Percentiles rank a stretch among this genome's conserved stretches.
Conservation (phyloP, 129 eudicot genomes). For the Saposhnikovia divaricata region DNA sequence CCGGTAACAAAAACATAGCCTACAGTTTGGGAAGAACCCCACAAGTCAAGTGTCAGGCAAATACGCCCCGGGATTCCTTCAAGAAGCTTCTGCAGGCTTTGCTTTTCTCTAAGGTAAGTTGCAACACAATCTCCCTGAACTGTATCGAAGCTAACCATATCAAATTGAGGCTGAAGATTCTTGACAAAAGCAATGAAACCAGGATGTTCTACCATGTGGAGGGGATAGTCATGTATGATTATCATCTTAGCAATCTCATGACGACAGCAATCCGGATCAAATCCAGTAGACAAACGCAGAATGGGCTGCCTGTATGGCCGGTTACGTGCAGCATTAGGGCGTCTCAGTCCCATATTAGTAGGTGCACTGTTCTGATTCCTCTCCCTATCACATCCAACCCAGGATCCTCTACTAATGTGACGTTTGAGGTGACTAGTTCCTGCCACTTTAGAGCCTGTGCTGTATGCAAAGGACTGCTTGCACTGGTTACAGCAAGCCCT, state of each 20-base stretch:
- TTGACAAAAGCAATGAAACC: conserved; percentile 74
- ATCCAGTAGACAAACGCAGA: conserved; percentile 31
- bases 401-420: conserved; percentile 76
- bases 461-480: conserved; percentile 78
- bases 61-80: conserved; percentile 71
- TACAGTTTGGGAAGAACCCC: conserved; percentile 53
- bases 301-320: conserved; percentile 49
- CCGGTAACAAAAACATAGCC: conserved; percentile 77
- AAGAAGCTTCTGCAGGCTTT: conserved; percentile 47
- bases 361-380: conserved; percentile 37
- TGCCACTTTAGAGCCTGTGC: conserved; percentile 70
- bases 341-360: conserved; percentile 30
- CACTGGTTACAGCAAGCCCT: conserved; percentile 81
- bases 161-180: conserved; percentile 77
- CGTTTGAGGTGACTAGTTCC: conserved; percentile 98
- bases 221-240: conserved; percentile 82
- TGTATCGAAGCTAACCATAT: conserved; percentile 64
- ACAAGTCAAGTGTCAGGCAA: conserved; percentile 65
- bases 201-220: conserved; percentile 80
- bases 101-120: conserved; percentile 59
- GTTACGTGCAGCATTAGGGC: conserved; percentile 35
- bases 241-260: conserved; percentile 84
- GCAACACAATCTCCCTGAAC: conserved; percentile 90
- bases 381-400: conserved; percentile 50
- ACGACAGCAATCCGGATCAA: conserved; percentile 60